Evolutionary conservation across 805 yeast species (phyloP).

Genomic region (Nadsonia fulvescens): DNA sequence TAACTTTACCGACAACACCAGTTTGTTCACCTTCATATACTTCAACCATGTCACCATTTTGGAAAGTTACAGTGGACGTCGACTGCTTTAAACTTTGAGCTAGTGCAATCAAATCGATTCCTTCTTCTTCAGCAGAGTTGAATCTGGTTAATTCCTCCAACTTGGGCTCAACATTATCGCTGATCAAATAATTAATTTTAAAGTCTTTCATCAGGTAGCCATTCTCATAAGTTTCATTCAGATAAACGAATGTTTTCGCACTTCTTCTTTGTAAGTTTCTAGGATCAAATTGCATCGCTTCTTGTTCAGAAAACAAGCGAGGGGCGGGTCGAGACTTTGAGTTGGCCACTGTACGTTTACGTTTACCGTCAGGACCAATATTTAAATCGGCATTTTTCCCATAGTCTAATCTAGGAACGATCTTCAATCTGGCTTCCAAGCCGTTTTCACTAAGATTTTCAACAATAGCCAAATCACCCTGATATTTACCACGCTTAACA

Average conservation of each 20-base stretch:
- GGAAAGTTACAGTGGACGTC: conserved; percentile 45
- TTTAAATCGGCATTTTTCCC: conserved; percentile 30
- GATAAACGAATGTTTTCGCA: conserved; percentile 46
- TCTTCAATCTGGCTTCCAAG: conserved; percentile 78
- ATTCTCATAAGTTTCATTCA: conserved; percentile 75
- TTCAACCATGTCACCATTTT: conserved; percentile 88
- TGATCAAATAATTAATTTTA: conserved; percentile 62
- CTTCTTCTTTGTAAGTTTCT: conserved; percentile 42
- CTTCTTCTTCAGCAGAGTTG: conserved; percentile 58
- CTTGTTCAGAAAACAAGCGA: conserved; percentile 70
- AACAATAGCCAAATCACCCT: conserved; percentile 83
- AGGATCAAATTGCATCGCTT: conserved; percentile 73
- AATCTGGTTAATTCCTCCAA: conserved; percentile 78
- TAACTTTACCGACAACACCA: conserved; percentile 67
- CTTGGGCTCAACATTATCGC: conserved; percentile 65
- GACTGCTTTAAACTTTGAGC: conserved; percentile 69
- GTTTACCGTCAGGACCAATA: conserved; percentile 33
- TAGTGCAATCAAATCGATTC: conserved; percentile 72
- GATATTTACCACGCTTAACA: conserved; percentile 76
- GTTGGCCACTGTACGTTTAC: conserved; percentile 28
- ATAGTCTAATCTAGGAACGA: conserved; percentile 88
- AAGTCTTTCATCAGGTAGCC: conserved; percentile 81
- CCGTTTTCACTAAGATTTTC: conserved; percentile 90
- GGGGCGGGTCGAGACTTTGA: conserved; percentile 67
- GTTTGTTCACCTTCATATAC: conserved; percentile 86